These are phyloP conservation scores for Smittium mucronatum DNA, from an alignment of 371 early-diverging fungal genomes.

Conservation along the genomic window DNA sequence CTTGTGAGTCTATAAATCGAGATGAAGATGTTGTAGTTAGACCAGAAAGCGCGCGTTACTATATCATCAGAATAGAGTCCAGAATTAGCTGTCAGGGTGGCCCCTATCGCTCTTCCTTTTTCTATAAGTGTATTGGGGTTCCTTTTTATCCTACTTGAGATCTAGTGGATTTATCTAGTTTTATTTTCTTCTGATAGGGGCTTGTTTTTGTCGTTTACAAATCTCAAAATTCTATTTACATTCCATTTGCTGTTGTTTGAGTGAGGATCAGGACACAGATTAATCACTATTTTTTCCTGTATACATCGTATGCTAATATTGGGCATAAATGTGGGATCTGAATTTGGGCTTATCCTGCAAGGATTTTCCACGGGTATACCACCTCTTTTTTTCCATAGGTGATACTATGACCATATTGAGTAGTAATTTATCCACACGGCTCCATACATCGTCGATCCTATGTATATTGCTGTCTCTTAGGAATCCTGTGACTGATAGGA, in stretches of 20 bases:
- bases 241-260: not conserved
- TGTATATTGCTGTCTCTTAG: not conserved
- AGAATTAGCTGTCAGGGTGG: not conserved
- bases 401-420: not conserved
- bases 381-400: not conserved
- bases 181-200: not conserved
- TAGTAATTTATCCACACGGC: too few species aligned
- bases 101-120: not conserved
- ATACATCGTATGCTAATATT: not conserved
- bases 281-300: not conserved
- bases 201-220: not conserved
- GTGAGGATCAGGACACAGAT: not conserved
- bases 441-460: not conserved
- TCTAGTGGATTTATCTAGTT: not conserved
- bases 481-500: not conserved
- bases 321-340: too few species aligned
- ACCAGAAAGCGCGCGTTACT: not conserved
- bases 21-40: not conserved
- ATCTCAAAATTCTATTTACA: not conserved
- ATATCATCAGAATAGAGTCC: not conserved
- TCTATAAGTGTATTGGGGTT: not conserved
- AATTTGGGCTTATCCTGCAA: not conserved
- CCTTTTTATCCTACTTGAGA: not conserved
- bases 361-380: not conserved
- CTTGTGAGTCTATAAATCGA: not conserved